Evolutionary conservation across 140 eudicot genomes (phyloP), one percentile per base, ranked within the genome.

Genomic region (Anethum foeniculum): DNA sequence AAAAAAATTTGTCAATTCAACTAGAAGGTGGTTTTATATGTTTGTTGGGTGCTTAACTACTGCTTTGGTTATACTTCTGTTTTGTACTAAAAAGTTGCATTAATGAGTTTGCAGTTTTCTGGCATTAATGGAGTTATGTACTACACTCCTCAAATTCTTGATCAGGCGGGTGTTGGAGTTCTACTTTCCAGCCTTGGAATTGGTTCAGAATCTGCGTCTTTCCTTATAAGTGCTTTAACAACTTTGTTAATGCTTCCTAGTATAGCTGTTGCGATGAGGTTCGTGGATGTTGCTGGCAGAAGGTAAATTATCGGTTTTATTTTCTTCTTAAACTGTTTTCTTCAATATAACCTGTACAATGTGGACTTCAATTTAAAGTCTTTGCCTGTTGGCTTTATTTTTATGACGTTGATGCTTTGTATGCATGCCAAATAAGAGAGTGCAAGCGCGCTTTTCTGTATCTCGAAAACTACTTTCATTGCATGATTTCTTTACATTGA

Each of bases 71-170:
- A 23, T 21, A 18, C 9, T 23, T 23, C 67, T 58, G 67, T 28
- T 23, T 58, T 58, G 1, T 58, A 58, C 13, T 23, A 9, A 58
- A 1, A 23, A 58, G 28, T 58, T 58, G 14, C n/a, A 23, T 23
- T 58, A 23, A 6, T 58, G 67, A 23, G 14, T 58, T 39, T 27
- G 67, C 85, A 92, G 97, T 90, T 92, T 86, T 88, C 93, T 77
- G 93, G 96, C 27, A 90, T 92, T 18, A 92, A 90, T 62, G 97
- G 97, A 32, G 96, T 92, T 82, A 86, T 90, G 49, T 90, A 92
- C 90, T 90, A 92, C 89, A 92, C 97, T 36, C 97, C 97, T 79
- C 97, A 92, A 87, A 92, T 92, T 77, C 95, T 92, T 51, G 95
- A 90, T 84, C 91, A 92, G 87, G 97, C 96, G 2, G 97, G 97